A percentile compares a stretch with the other conserved stretches of the same genome.
These are phyloP conservation scores for Rhizopus arrhizus DNA, from an alignment of 371 early-diverging fungal species.

Conservation along the genomic window DNA sequence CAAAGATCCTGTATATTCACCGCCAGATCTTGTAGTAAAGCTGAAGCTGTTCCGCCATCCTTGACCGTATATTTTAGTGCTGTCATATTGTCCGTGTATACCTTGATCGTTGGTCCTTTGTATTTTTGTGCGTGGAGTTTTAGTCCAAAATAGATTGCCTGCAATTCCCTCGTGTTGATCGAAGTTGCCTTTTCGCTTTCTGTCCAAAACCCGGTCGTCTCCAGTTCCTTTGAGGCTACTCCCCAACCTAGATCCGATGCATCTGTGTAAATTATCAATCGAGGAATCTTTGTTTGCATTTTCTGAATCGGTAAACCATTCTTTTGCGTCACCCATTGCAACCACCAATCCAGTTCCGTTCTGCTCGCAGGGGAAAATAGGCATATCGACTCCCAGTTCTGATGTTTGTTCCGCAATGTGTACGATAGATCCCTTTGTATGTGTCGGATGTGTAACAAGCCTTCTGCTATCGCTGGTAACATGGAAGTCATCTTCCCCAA, in stretches of 20 bases:
- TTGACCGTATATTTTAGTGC: slow-evolving; percentile 4
- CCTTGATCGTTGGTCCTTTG: background rate
- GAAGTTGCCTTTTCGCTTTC: background rate
- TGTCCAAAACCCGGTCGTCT: background rate
- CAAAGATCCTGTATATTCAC: slow-evolving; percentile 9
- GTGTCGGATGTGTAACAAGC: slow-evolving; percentile 20
- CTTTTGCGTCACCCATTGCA: background rate
- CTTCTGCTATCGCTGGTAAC: slow-evolving; percentile 23
- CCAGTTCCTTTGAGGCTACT: background rate
- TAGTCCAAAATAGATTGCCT: slow-evolving; percentile 3
- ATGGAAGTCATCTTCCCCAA: slow-evolving; percentile 21
- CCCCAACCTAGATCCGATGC: slow-evolving; percentile 12
- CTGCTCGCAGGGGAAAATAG: background rate
- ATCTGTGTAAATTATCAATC: slow-evolving; percentile 9
- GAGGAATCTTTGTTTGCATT: background rate
- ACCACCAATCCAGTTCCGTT: slow-evolving; percentile 14
- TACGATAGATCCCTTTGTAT: slow-evolving; percentile 21
- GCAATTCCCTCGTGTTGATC: slow-evolving; percentile 2
- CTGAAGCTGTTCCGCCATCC: slow-evolving; percentile 5
- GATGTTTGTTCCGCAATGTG: background rate
- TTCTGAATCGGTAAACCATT: slow-evolving; percentile 6
- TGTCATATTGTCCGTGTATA: slow-evolving; percentile 10
- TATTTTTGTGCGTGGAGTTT: slow-evolving; percentile 5
- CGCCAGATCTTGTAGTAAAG: slow-evolving; percentile 3
- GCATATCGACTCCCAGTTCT: slow-evolving; percentile 11